Evolutionary conservation across 345 rosid species (phyloP).

Genomic region (Citrus hindsii): DNA sequence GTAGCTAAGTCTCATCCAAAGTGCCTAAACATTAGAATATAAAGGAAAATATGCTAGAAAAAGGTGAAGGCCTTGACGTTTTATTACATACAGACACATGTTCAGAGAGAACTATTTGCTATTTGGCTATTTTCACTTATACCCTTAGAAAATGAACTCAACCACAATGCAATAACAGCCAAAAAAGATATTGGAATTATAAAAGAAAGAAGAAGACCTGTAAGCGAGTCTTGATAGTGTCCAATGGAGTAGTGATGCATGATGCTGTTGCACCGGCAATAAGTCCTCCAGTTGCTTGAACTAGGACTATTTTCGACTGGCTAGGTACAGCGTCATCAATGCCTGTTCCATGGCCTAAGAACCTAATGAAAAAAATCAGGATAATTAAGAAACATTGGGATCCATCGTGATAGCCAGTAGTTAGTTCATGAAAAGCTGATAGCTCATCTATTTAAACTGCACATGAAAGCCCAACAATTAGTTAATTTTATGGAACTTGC

Average conservation of each 20-base stretch:
- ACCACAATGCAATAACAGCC: slow-evolving; percentile 1
- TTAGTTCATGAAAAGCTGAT: not conserved
- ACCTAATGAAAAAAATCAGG: slow-evolving; percentile 41
- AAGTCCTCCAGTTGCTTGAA: slow-evolving; percentile 92
- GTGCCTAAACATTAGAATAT: not conserved
- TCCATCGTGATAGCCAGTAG: not conserved
- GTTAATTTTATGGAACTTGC: not conserved
- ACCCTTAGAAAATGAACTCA: not conserved
- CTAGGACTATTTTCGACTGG: slow-evolving; percentile 51
- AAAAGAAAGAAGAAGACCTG: slow-evolving; percentile 46
- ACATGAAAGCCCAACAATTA: not conserved
- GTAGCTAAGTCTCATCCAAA: not conserved
- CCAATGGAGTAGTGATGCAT: slow-evolving; percentile 88
- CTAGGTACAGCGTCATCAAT: slow-evolving; percentile 44
- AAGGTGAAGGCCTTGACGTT: not conserved
- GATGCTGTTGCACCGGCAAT: slow-evolving; percentile 96
- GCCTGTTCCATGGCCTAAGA: slow-evolving; percentile 59
- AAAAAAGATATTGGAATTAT: not conserved
- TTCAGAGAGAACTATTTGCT: not conserved
- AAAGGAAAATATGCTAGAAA: not conserved
- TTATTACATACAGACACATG: not conserved
- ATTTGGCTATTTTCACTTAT: not conserved
- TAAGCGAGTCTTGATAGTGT: slow-evolving; percentile 91
- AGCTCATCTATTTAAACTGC: not conserved
- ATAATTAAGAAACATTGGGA: not conserved